These are phyloP conservation scores for Ricinus communis DNA, from an alignment of 345 rosid species.

Conservation along the genomic window DNA sequence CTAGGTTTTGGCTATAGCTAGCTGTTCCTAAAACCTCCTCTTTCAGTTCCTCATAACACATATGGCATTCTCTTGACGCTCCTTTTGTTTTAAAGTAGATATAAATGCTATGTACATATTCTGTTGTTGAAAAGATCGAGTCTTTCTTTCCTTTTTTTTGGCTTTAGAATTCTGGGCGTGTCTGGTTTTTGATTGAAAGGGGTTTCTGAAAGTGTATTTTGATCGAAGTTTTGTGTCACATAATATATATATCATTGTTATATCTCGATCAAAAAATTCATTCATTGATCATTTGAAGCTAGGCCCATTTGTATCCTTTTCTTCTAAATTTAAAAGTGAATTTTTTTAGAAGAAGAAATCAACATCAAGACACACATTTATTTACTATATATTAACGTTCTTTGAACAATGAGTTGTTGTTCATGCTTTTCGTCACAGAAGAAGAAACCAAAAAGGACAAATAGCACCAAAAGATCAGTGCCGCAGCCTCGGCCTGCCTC, in stretches of 20 bases:
- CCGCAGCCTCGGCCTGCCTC: conserved; percentile 1
- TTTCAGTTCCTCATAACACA: too few species aligned
- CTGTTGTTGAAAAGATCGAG: not conserved
- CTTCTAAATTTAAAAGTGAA: not conserved
- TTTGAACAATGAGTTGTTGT: conserved; percentile 70
- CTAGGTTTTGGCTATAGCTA: conserved; percentile 2
- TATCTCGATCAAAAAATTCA: too few species aligned
- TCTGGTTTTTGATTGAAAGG: not conserved
- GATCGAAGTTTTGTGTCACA: too few species aligned
- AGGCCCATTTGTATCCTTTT: too few species aligned
- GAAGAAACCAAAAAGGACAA: conserved; percentile 37
- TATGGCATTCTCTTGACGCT: too few species aligned
- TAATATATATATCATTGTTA: too few species aligned
- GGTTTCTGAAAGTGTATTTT: too few species aligned
- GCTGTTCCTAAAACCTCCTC: not conserved
- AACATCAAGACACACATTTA: too few species aligned
- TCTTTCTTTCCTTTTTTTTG: not conserved
- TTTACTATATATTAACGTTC: not conserved
- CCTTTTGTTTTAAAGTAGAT: too few species aligned
- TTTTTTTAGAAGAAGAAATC: not conserved
- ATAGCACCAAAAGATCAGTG: conserved; percentile 25
- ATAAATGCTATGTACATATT: too few species aligned
- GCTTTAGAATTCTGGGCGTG: too few species aligned
- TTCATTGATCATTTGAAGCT: too few species aligned
- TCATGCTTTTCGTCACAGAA: conserved; percentile 67